Evolutionary conservation across 2,329 filamentous ascomycete genomes (phyloP).

Genomic region (Diaporthe helianthi): DNA sequence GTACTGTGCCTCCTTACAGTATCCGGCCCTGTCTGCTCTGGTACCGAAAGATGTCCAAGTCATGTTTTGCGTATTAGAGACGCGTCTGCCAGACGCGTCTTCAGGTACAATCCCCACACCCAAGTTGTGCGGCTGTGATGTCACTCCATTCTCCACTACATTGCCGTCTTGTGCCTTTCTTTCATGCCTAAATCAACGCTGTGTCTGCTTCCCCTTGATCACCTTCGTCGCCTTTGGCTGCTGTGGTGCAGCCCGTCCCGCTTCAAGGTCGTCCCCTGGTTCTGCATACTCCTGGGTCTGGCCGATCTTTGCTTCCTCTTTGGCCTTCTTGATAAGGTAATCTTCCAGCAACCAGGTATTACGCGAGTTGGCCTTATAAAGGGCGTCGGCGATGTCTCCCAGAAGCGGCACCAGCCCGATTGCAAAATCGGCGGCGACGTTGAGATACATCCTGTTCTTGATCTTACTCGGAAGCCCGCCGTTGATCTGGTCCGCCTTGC

Average conservation of each 20-base stretch:
- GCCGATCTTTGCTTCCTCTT: background rate
- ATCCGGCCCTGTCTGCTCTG: constrained; percentile 12
- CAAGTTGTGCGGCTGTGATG: constrained; percentile 12
- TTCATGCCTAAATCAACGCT: background rate
- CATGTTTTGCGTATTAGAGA: constrained; percentile 21
- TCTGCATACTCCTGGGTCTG: constrained; percentile 19
- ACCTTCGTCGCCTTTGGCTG: background rate
- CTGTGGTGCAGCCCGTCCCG: background rate
- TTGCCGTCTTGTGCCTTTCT: background rate
- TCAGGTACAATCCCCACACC: background rate
- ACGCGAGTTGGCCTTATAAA: constrained; percentile 77
- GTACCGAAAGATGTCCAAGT: constrained; percentile 21
- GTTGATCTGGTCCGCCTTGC: constrained; percentile 75
- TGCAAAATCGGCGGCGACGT: constrained; percentile 76
- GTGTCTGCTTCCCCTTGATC: background rate
- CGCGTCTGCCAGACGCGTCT: constrained; percentile 24
- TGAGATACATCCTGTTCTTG: constrained; percentile 77
- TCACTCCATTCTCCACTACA: background rate
- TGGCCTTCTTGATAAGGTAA: constrained; percentile 71
- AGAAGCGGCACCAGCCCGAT: constrained; percentile 78
- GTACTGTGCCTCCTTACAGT: constrained; percentile 7
- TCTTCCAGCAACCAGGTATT: constrained; percentile 75
- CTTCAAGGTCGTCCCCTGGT: constrained; percentile 1
- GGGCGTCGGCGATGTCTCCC: constrained; percentile 77
- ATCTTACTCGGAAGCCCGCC: constrained; percentile 73